Evolutionary conservation across 1,284 basidiomycete species (phyloP).

Genomic region (Termitomyces sp.): DNA sequence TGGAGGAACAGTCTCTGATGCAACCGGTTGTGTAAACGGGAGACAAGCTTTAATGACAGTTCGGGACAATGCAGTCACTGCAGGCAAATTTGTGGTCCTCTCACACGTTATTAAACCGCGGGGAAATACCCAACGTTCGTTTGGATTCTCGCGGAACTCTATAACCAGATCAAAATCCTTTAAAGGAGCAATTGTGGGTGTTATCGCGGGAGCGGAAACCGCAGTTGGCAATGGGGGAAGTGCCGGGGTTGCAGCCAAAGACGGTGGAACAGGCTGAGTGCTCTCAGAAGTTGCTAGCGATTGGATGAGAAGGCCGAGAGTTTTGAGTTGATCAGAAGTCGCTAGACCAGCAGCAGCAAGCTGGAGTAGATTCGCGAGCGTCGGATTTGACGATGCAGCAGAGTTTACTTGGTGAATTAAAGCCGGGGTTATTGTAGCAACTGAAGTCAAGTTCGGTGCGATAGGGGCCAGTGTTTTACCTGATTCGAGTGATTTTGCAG

Average conservation of each 20-base stretch:
- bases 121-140: constrained; percentile 62
- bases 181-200: constrained; percentile 23
- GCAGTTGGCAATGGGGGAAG: constrained; percentile 12
- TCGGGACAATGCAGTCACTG: constrained; percentile 24
- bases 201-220: constrained; percentile 14
- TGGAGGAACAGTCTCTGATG: constrained; percentile 13
- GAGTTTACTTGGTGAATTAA: constrained; percentile 59
- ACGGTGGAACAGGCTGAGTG: constrained; percentile 10
- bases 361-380: constrained; percentile 57
- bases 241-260: constrained; percentile 8
- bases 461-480: constrained; percentile 30
- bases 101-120: constrained; percentile 50
- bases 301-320: constrained; percentile 60
- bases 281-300: constrained; percentile 33
- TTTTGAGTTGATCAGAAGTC: constrained; percentile 56
- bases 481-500: constrained; percentile 2
- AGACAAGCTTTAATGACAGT: constrained; percentile 36
- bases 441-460: constrained; percentile 38
- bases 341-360: constrained; percentile 56
- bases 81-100: constrained; percentile 17
- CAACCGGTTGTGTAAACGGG: constrained; percentile 21
- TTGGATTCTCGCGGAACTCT: constrained; percentile 58
- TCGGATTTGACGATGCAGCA: constrained; percentile 60
- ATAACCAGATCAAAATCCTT: constrained; percentile 64
- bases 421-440: constrained; percentile 46